Evolutionary conservation across 2,329 filamentous ascomycete species (phyloP).

Genomic region (Fusarium multiceps): DNA sequence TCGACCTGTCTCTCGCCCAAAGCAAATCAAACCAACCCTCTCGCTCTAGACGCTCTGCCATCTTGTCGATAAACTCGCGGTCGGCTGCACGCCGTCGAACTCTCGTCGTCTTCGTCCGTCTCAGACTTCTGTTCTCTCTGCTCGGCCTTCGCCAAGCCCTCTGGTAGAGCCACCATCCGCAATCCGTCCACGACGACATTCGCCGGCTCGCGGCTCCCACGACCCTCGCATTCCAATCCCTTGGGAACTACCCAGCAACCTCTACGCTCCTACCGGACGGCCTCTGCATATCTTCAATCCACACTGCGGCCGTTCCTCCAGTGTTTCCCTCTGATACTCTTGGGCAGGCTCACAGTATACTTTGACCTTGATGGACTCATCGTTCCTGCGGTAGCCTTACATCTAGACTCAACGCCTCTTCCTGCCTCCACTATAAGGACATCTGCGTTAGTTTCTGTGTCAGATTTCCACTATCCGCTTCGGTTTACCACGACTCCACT

Average conservation of each 20-base stretch:
- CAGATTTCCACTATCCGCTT: constrained; percentile 35
- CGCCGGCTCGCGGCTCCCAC: constrained; percentile 30
- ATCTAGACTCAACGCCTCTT: constrained; percentile 44
- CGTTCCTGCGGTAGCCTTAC: constrained; percentile 36
- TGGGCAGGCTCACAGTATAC: constrained; percentile 10
- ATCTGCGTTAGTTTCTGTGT: constrained; percentile 36
- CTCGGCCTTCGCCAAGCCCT: constrained; percentile 34
- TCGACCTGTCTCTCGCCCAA: constrained; percentile 32
- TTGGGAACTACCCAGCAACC: constrained; percentile 29
- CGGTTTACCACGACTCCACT: constrained; percentile 30
- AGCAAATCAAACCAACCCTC: constrained; percentile 6
- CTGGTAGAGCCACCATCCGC: constrained; percentile 35
- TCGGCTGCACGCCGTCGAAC: constrained; percentile 42
- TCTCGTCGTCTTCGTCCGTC: constrained; percentile 30
- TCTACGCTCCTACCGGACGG: constrained; percentile 28
- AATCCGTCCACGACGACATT: constrained; percentile 42
- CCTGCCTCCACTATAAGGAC: constrained; percentile 38
- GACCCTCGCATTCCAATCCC: constrained; percentile 44
- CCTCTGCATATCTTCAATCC: constrained; percentile 28
- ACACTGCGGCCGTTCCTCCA: constrained; percentile 13
- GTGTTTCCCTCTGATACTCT: constrained; percentile 7
- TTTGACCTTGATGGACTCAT: constrained; percentile 25
- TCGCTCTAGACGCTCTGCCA: constrained; percentile 20
- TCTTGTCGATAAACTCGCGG: constrained; percentile 39
- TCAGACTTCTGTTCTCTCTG: constrained; percentile 10